These are phyloP conservation scores for Cinnamomum micranthum DNA, from an alignment of 164 flowering plant species.

Conservation along the genomic window DNA sequence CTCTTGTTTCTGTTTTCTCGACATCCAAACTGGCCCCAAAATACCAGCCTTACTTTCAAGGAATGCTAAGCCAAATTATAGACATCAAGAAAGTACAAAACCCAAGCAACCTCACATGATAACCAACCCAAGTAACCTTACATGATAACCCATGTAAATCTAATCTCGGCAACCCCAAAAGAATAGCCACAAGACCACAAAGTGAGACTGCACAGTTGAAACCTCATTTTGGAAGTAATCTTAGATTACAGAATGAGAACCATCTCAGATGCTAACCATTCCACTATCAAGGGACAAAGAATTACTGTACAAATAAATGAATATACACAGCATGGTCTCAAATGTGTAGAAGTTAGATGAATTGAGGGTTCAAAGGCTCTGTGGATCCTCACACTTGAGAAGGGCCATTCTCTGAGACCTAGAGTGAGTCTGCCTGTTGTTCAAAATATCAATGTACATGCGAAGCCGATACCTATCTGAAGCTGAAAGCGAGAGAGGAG, in stretches of 20 bases:
- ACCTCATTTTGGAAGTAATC: no score
- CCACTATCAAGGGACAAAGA: slow-evolving; percentile 29
- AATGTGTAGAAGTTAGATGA: neutral
- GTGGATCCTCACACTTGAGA: slow-evolving; percentile 56
- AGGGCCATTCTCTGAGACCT: slow-evolving; percentile 60
- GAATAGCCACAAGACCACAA: no score
- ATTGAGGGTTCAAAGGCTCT: slow-evolving; percentile 4
- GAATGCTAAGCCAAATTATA: no score
- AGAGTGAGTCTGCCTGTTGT: slow-evolving; percentile 62
- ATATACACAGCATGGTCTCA: slow-evolving; percentile 11
- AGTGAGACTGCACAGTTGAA: no score
- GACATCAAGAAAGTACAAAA: no score
- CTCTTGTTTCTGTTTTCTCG: no score
- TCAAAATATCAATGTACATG: slow-evolving; percentile 67
- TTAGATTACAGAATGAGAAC: neutral
- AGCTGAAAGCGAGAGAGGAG: slow-evolving; percentile 84
- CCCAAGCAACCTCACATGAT: no score
- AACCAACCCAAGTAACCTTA: no score
- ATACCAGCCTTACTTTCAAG: no score
- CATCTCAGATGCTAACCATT: neutral
- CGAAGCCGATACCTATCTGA: slow-evolving; percentile 78
- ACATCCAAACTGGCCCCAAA: no score
- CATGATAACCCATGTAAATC: no score
- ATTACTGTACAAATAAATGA: slow-evolving; percentile 59
- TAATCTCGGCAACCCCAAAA: no score